Percentiles rank a stretch among this genome's conserved stretches.
These are phyloP conservation scores for Stachybotrys elegans DNA, from an alignment of 2,329 filamentous ascomycete genomes.

Conservation along the genomic window DNA sequence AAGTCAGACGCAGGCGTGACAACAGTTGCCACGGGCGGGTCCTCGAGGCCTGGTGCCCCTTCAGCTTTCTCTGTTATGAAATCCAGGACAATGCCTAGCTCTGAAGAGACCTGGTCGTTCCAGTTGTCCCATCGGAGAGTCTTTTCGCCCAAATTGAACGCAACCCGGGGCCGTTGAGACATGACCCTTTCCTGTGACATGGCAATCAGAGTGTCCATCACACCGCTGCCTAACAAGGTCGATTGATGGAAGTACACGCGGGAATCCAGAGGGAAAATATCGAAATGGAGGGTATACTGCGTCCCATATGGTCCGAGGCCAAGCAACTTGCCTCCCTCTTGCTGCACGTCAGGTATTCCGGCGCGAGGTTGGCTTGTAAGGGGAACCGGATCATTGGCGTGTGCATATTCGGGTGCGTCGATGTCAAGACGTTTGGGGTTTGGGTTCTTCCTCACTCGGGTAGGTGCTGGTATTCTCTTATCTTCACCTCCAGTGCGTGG, in stretches of 20 bases:
- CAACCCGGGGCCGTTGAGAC: slow-evolving; percentile 25
- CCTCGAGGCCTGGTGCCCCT: slow-evolving; percentile 1
- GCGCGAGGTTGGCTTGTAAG: slow-evolving; percentile 5
- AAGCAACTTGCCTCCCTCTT: slow-evolving; percentile 28
- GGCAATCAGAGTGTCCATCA: slow-evolving; percentile 27
- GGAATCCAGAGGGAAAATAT: slow-evolving; percentile 51
- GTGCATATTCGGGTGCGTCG: slow-evolving; percentile 46
- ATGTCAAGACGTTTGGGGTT: slow-evolving; percentile 41
- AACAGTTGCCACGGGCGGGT: slow-evolving; percentile 7
- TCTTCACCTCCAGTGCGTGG: neutral
- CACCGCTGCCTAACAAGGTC: slow-evolving; percentile 53
- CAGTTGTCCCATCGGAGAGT: slow-evolving; percentile 50
- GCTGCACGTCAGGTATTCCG: slow-evolving; percentile 9
- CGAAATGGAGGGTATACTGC: slow-evolving; percentile 58
- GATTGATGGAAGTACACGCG: slow-evolving; percentile 55
- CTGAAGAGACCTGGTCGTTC: slow-evolving; percentile 54
- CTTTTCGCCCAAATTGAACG: slow-evolving; percentile 43
- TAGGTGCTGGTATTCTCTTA: no score
- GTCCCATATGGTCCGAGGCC: slow-evolving; percentile 58
- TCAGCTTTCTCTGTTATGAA: slow-evolving; percentile 46
- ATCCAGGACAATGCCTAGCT: slow-evolving; percentile 57
- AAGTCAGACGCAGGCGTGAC: slow-evolving; percentile 34
- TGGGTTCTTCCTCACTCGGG: slow-evolving; percentile 37
- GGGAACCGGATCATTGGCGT: slow-evolving; percentile 47
- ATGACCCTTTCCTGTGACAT: slow-evolving; percentile 3